These are phyloP conservation scores for Colletotrichum simmondsii DNA, from an alignment of 2,329 filamentous ascomycete genomes.

Conservation along the genomic window DNA sequence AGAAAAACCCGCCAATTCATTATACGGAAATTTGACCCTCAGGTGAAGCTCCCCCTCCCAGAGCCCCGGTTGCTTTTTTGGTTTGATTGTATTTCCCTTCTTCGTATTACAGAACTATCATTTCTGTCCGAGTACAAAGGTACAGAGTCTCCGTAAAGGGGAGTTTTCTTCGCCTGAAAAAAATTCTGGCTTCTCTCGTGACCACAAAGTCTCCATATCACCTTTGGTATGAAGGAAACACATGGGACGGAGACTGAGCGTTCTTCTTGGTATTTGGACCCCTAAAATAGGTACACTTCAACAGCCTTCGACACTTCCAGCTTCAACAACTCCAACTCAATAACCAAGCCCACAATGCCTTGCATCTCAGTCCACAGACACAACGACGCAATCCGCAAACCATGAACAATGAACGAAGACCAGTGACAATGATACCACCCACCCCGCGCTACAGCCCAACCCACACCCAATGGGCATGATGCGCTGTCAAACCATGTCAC, in stretches of 20 bases:
- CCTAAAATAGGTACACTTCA: not conserved
- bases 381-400: not conserved
- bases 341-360: not conserved
- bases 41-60: constrained; percentile 12
- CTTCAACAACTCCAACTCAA: not conserved
- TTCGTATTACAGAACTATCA: not conserved
- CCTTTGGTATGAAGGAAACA: not conserved
- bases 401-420: not conserved
- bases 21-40: constrained; percentile 30
- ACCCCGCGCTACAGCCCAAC: not conserved
- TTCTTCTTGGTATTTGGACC: not conserved
- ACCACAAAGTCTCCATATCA: not conserved
- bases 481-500: constrained; percentile 21
- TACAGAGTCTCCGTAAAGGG: not conserved
- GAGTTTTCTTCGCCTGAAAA: not conserved
- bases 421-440: not conserved
- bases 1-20: constrained; percentile 15
- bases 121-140: not conserved
- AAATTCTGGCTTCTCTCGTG: not conserved
- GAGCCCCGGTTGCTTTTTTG: not conserved
- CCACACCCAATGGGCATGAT: constrained; percentile 11
- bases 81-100: not conserved
- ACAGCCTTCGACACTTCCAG: not conserved
- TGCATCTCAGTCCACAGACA: not conserved
- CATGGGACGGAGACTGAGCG: not conserved